Conservation (phyloP, 139 green algal genomes). For the Cymbomonas tetramitiformis region DNA sequence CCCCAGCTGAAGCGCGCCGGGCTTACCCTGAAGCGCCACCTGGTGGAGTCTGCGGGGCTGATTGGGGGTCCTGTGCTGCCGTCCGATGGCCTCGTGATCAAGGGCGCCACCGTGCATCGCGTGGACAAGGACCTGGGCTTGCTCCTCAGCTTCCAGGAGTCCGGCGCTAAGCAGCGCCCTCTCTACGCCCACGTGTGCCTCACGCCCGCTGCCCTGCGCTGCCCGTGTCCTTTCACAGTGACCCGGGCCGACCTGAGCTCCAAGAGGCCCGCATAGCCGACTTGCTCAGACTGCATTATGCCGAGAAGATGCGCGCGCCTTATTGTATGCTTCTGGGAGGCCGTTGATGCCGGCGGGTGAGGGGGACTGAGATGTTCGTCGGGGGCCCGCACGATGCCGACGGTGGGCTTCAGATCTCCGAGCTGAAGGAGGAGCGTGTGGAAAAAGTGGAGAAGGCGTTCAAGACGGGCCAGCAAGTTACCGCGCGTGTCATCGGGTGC, state of each 20-base stretch:
- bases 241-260: no score
- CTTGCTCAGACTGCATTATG: no score
- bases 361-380: no score
- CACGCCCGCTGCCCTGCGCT: no score
- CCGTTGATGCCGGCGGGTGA: no score
- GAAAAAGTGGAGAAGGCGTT: slow-evolving; percentile 50
- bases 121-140: slow-evolving; percentile 54
- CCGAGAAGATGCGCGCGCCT: no score
- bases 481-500: slow-evolving; percentile 57
- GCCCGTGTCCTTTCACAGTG: no score
- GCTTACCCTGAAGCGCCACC: slow-evolving; percentile 60
- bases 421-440: slow-evolving; percentile 45
- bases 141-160: slow-evolving; percentile 49
- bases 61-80: slow-evolving; percentile 10
- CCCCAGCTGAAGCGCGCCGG: slow-evolving; percentile 46
- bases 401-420: slow-evolving; percentile 69
- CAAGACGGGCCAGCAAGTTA: slow-evolving; percentile 38
- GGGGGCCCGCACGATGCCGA: no score
- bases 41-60: slow-evolving; percentile 30
- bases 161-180: neutral
- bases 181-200: neutral
- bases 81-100: slow-evolving; percentile 22
- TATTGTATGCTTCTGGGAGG: no score
- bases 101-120: slow-evolving; percentile 41
- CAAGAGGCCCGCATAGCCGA: no score